Conservation (phyloP, 73 alveolate genomes). For the Paraurostyla sp. region DNA sequence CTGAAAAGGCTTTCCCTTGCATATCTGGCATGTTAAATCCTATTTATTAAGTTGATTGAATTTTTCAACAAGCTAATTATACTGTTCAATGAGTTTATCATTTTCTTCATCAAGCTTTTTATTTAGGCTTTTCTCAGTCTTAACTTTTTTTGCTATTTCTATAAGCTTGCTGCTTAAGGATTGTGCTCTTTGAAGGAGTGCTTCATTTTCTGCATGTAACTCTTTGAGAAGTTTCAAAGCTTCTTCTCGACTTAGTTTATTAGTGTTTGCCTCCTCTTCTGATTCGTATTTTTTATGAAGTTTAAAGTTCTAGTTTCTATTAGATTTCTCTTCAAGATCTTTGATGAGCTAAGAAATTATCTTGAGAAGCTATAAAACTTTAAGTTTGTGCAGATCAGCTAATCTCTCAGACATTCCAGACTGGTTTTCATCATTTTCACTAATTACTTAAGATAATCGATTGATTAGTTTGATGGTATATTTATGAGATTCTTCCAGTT, state of each 20-base stretch:
- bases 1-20: neutral
- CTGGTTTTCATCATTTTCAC: neutral
- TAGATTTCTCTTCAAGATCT: constrained; percentile 11
- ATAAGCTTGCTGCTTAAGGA: neutral
- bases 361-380: neutral
- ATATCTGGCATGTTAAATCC: neutral
- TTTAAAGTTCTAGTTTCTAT: neutral
- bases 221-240: constrained; percentile 9
- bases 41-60: neutral
- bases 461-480: neutral
- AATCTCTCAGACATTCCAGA: no score
- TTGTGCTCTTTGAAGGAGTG: neutral
- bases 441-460: neutral
- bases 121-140: neutral
- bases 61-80: constrained; percentile 8
- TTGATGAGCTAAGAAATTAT: neutral
- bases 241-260: constrained; percentile 42
- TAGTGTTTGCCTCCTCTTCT: neutral
- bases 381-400: constrained; percentile 5
- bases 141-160: neutral
- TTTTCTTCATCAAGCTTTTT: constrained; percentile 18
- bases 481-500: neutral
- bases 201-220: constrained; percentile 15
- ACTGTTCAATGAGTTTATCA: neutral
- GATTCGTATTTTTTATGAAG: neutral